Evolutionary conservation across 805 yeast species (phyloP).

Genomic region (Candida odintsovae): DNA sequence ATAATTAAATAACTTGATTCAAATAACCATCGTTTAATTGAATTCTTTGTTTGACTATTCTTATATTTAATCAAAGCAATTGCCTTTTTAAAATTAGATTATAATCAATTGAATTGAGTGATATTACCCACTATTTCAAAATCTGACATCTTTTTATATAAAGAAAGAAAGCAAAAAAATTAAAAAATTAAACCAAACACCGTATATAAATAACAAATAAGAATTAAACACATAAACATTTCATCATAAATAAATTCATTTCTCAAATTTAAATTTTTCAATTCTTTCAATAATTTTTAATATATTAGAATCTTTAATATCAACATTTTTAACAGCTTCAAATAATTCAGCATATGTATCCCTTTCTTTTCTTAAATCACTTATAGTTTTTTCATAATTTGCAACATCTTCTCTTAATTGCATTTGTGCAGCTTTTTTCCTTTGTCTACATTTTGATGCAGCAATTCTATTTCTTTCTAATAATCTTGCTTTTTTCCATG

Average conservation of each 20-base stretch:
- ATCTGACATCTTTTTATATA: not conserved
- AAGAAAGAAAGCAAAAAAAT: not conserved
- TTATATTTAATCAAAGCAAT: conserved; percentile 15
- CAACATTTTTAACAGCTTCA: conserved; percentile 1
- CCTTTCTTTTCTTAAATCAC: conserved; percentile 30
- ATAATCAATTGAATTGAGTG: too few relatives aligned
- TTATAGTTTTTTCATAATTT: conserved; percentile 40
- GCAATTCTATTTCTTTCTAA: conserved; percentile 63
- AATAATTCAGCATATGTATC: conserved; percentile 3
- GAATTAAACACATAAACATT: not conserved
- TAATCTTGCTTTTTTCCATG: conserved; percentile 60
- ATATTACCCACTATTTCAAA: not conserved
- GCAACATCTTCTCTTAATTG: conserved; percentile 58
- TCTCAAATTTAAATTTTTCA: not conserved
- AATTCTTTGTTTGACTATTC: conserved; percentile 2
- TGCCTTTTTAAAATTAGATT: too few relatives aligned
- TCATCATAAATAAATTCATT: not conserved
- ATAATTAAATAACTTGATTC: not conserved
- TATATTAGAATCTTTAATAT: not conserved
- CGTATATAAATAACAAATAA: too few relatives aligned
- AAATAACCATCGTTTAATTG: not conserved
- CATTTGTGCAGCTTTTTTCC: conserved; percentile 63
- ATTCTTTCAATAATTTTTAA: not conserved
- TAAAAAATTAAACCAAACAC: too few relatives aligned
- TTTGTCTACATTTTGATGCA: conserved; percentile 61